These are phyloP conservation scores for Spathaspora gorwiae DNA, from an alignment of 805 yeast genomes.

Conservation along the genomic window DNA sequence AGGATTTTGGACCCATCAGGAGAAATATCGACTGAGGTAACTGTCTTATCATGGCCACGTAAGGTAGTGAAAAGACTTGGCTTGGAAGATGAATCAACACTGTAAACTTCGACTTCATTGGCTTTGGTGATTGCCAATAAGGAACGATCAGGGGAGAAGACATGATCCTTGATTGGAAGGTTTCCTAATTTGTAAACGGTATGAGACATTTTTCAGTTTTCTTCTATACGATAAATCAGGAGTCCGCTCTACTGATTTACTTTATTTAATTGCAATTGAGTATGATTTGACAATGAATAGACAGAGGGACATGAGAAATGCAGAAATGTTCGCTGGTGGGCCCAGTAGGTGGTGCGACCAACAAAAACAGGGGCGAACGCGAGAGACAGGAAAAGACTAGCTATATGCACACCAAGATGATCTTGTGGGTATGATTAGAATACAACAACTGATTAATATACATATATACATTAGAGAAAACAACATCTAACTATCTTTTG, in stretches of 20 bases:
- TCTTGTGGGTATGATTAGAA: too few species aligned
- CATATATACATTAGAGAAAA: too few species aligned
- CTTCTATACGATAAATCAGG: constrained; percentile 4
- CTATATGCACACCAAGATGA: too few species aligned
- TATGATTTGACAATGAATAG: too few species aligned
- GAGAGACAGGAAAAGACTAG: too few species aligned
- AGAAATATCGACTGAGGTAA: constrained; percentile 92
- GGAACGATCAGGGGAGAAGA: constrained; percentile 64
- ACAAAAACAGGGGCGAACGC: too few species aligned
- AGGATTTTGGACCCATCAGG: constrained; percentile 77
- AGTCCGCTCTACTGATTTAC: constrained; percentile 23
- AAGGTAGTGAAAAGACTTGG: constrained; percentile 65
- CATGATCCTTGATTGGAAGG: constrained; percentile 86
- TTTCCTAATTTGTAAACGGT: constrained; percentile 64
- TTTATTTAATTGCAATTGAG: neutral
- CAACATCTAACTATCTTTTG: too few species aligned
- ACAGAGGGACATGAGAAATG: too few species aligned
- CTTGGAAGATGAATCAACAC: constrained; percentile 40
- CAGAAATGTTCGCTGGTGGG: too few species aligned
- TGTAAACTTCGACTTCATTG: constrained; percentile 70
- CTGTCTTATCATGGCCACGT: constrained; percentile 85
- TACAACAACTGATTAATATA: too few species aligned
- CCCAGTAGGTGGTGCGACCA: too few species aligned
- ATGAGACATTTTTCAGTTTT: neutral
- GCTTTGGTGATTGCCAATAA: constrained; percentile 79